A percentile compares a stretch with the other conserved stretches of the same genome.
phyloP scores from a whole-genome alignment of 2,329 filamentous ascomycete genomes.

The Cladosporium phlei region DNA sequence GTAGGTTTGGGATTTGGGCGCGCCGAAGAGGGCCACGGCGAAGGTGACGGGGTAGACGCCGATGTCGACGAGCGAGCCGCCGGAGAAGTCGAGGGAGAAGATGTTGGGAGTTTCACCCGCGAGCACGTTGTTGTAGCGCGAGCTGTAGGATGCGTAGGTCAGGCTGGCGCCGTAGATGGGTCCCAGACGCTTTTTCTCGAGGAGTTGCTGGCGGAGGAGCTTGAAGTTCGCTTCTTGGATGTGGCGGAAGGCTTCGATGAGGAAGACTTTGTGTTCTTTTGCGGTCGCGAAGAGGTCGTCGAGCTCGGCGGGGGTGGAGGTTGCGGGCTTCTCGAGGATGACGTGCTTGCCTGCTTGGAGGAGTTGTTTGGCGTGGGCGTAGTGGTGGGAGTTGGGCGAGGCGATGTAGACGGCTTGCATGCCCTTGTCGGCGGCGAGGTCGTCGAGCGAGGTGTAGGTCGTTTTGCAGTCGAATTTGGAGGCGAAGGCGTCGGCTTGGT shows the following conservation, averaged over 20 bases:
- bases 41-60: constrained; percentile 47
- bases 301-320: constrained; percentile 39
- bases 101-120: constrained; percentile 45
- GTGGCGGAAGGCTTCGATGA: constrained; percentile 48
- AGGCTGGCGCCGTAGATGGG: constrained; percentile 42
- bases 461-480: constrained; percentile 36
- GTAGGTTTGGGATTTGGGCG: constrained; percentile 38
- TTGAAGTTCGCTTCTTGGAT: constrained; percentile 49
- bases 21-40: constrained; percentile 45
- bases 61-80: constrained; percentile 45
- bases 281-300: constrained; percentile 41
- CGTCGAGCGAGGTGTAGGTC: constrained; percentile 38
- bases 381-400: constrained; percentile 46
- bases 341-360: constrained; percentile 45
- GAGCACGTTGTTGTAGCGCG: constrained; percentile 45
- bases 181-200: constrained; percentile 37
- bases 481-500: constrained; percentile 41
- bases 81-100: constrained; percentile 45
- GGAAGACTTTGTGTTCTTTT: constrained; percentile 37
- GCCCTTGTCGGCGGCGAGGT: constrained; percentile 35
- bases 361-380: constrained; percentile 40
- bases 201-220: constrained; percentile 34
- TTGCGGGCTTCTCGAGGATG: constrained; percentile 48
- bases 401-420: constrained; percentile 46
- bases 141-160: constrained; percentile 42